Percentiles rank a stretch among this genome's conserved stretches.
These are phyloP conservation scores for Colletotrichum sp. DNA, from an alignment of 2,329 filamentous ascomycete species.

Conservation along the genomic window DNA sequence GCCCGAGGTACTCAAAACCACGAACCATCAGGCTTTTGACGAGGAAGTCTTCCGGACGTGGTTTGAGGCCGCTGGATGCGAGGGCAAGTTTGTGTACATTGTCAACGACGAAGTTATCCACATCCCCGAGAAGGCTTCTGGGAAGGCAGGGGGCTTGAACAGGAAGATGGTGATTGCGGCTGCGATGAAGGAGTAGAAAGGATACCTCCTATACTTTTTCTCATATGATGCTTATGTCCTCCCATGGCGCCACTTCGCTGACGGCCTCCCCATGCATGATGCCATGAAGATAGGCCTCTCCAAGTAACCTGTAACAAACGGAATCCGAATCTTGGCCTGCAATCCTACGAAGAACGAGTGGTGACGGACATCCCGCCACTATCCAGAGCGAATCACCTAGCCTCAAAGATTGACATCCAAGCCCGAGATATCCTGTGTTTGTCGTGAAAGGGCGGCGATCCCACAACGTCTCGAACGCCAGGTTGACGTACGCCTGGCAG, in stretches of 20 bases:
- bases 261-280: slow-evolving; percentile 14
- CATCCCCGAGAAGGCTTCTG: neutral
- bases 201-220: neutral
- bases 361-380: slow-evolving; percentile 9
- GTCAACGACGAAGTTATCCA: slow-evolving; percentile 13
- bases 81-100: slow-evolving; percentile 25
- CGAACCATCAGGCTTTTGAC: slow-evolving; percentile 27
- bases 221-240: neutral
- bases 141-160: neutral
- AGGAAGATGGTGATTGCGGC: slow-evolving; percentile 10
- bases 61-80: slow-evolving; percentile 46
- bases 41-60: slow-evolving; percentile 24
- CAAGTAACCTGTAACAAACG: neutral
- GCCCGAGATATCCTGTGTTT: neutral
- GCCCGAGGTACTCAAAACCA: slow-evolving; percentile 19
- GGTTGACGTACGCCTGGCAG: slow-evolving; percentile 9
- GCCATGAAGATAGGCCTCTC: slow-evolving; percentile 8
- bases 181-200: neutral
- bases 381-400: slow-evolving; percentile 1
- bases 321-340: neutral
- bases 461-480: slow-evolving; percentile 10
- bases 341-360: neutral
- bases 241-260: neutral
- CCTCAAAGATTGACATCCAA: neutral
- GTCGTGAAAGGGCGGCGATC: slow-evolving; percentile 2